A percentile compares a stretch with the other conserved stretches of the same genome.
Conservation (phyloP, 352 stramenopile genomes). For the Phytopythium litorale region DNA sequence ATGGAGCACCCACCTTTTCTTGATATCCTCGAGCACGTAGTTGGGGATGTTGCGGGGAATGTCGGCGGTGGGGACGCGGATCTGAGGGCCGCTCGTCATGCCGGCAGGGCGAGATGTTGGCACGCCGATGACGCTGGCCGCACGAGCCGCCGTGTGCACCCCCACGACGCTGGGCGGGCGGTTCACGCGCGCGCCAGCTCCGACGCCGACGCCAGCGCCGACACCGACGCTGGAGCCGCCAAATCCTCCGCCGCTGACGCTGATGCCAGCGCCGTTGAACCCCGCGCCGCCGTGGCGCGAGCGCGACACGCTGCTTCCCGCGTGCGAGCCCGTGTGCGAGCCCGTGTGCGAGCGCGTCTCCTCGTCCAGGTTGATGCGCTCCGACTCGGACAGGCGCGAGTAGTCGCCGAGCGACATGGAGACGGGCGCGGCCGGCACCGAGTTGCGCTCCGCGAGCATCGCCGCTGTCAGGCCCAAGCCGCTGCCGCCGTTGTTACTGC, state of each 20-base stretch:
- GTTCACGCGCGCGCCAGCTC: constrained; percentile 3
- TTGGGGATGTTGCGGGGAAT: constrained; percentile 42
- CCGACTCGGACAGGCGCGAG: constrained; percentile 8
- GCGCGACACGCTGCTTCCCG: constrained; percentile 19
- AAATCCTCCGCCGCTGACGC: constrained; percentile 1
- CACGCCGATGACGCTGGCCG: constrained; percentile 6
- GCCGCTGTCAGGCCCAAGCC: constrained; percentile 25
- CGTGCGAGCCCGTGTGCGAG: constrained; percentile 3
- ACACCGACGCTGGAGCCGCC: neutral
- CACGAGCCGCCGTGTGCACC: constrained; percentile 9
- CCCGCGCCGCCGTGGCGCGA: constrained; percentile 1
- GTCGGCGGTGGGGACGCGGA: constrained; percentile 37
- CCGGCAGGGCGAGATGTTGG: constrained; percentile 3
- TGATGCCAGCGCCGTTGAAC: neutral
- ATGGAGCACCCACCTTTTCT: constrained; percentile 27
- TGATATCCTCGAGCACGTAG: constrained; percentile 51
- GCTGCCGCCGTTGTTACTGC: constrained; percentile 4
- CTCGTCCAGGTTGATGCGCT: neutral
- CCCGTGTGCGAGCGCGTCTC: constrained; percentile 16
- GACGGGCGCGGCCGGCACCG: constrained; percentile 1
- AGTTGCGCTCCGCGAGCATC: constrained; percentile 35
- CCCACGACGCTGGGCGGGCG: constrained; percentile 9
- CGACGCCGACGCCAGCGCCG: constrained; percentile 4
- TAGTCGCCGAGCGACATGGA: constrained; percentile 10
- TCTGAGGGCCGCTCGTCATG: constrained; percentile 14